Evolutionary conservation across 306 rosid species (phyloP), one percentile per base, ranked within the genome.

Genomic region (Begonia peltatifolia): DNA sequence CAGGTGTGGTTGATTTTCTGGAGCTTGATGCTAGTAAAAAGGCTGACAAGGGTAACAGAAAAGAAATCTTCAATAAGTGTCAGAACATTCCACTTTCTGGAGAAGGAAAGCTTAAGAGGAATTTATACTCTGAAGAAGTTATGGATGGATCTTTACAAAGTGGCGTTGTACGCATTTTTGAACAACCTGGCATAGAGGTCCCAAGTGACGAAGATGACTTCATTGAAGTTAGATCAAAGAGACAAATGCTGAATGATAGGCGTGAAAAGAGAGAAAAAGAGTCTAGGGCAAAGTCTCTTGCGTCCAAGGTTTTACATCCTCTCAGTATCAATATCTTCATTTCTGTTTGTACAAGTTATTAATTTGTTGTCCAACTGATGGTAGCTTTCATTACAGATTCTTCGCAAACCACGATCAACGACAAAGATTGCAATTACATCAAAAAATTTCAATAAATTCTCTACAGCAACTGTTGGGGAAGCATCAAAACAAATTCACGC

Each of bases 191-290:
- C 70, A 90, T 90, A 52, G 97, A 90, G 74, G 95, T 82, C 61
- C 95, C 97, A 18, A 90, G 95, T 59, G 95, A 90, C 72, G 95
- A 85, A 66, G 95, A 83, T 60, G 95, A 90, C 79, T 90, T 90
- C 53, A 90, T 90, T 62, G 94, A 90, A 72, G 97, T 90, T 60
- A 75, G 97, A 72, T 90, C 97, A 44, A 90, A 90, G 75, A 80
- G 90, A 76, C 94, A 90, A 75, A 90, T 85, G 97, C 71, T 90
- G 63, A 85, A 82, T 68, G 97, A 84, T 76, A 75, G 97, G 43
- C 81, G 97, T 15, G 94, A 90, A 47, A 95, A 80, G 44, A 85
- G 92, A 69, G 97, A 85, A 69, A 85, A 79, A 60, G 97, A 90
- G 63, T 70, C 67, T 66, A 85, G 82, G 82, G 95, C 93, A 0